phyloP scores from a whole-genome alignment of 2,329 filamentous ascomycete species.

The Tolypocladium sp. region DNA sequence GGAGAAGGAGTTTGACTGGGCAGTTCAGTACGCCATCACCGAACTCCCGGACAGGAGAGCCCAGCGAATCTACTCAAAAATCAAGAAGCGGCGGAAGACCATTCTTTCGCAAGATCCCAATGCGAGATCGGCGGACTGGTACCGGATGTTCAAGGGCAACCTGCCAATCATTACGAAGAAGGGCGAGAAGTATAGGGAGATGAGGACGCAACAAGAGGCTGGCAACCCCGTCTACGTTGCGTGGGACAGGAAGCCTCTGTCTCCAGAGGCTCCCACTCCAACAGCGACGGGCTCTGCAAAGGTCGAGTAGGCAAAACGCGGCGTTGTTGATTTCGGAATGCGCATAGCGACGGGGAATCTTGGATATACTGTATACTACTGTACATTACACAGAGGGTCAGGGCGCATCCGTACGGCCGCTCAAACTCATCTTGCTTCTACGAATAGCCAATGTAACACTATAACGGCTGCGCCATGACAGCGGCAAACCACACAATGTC shows the following conservation, averaged over 20 bases:
- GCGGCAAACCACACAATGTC: not conserved
- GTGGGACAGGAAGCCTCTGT: conserved; percentile 26
- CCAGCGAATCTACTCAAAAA: conserved; percentile 42
- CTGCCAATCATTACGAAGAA: conserved; percentile 32
- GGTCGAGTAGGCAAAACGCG: not conserved
- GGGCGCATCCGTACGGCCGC: not conserved
- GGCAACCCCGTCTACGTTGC: conserved; percentile 36
- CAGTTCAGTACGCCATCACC: conserved; percentile 67
- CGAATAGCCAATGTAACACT: not conserved
- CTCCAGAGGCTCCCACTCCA: not conserved
- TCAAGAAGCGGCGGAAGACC: conserved; percentile 46
- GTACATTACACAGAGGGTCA: not conserved
- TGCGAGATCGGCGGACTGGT: conserved; percentile 31
- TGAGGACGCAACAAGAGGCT: conserved; percentile 43
- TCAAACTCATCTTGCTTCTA: not conserved
- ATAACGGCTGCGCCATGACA: not conserved
- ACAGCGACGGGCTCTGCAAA: not conserved
- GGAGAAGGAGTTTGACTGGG: conserved; percentile 44
- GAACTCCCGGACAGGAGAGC: conserved; percentile 44
- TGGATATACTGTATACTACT: not conserved
- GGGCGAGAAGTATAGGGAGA: conserved; percentile 50
- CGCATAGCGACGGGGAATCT: not conserved
- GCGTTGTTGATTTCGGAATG: not conserved
- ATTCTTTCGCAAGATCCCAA: conserved; percentile 32
- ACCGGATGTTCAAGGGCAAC: conserved; percentile 34